Percentiles rank a stretch among this genome's conserved stretches.
These are phyloP conservation scores for Chaetomium sp. DNA, from an alignment of 2,329 filamentous ascomycete species.

Conservation along the genomic window DNA sequence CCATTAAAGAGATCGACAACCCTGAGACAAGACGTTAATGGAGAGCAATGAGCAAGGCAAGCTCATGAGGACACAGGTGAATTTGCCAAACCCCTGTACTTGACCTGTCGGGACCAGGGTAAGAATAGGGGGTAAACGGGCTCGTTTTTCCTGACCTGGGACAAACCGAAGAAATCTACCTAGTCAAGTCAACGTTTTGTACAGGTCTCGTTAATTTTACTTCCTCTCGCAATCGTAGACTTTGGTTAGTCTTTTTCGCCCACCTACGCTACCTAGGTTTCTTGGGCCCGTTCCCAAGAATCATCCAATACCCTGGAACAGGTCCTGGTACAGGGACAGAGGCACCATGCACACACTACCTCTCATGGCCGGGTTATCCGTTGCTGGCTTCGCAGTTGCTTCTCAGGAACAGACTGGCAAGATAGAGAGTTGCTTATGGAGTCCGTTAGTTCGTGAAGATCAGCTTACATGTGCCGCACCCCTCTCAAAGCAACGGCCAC, in stretches of 20 bases:
- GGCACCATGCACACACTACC: background rate
- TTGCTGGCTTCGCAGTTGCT: background rate
- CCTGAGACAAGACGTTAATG: conserved; percentile 5
- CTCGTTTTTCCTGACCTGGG: background rate
- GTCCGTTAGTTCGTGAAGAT: background rate
- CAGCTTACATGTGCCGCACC: conserved; percentile 12
- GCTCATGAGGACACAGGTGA: background rate
- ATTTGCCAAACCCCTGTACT: background rate
- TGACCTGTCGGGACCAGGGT: no score
- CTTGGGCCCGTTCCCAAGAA: no score
- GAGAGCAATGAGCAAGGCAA: background rate
- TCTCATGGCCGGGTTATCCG: background rate
- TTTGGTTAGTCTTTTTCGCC: no score
- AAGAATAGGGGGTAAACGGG: background rate
- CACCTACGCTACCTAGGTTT: no score
- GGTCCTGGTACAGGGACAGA: no score
- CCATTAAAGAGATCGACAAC: conserved; percentile 10
- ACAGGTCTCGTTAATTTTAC: background rate
- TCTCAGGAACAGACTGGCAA: background rate
- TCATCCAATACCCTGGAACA: no score
- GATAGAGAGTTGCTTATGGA: conserved; percentile 6
- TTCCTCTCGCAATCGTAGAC: background rate
- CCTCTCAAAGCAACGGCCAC: background rate
- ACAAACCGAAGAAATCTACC: background rate
- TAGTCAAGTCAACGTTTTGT: background rate